Evolutionary conservation across 257 asterid genomes (phyloP).

Genomic region (Solanum clarkiae): DNA sequence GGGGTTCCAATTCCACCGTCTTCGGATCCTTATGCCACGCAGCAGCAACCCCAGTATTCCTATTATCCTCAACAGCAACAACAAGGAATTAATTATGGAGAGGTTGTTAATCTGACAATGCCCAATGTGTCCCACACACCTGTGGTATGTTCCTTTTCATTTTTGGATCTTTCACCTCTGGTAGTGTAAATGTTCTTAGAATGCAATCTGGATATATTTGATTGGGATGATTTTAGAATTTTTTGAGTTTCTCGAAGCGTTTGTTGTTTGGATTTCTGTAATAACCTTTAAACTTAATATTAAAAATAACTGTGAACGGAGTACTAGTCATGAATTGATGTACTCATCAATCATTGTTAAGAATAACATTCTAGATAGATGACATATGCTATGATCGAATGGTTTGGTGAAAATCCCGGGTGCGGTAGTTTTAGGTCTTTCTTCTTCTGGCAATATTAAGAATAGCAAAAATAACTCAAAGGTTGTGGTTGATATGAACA

Average conservation of each 20-base stretch:
- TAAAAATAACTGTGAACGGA: neutral
- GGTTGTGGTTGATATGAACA: neutral
- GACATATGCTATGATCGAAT: neutral
- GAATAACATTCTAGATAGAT: neutral
- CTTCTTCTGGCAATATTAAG: neutral
- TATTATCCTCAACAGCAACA: neutral
- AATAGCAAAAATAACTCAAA: neutral
- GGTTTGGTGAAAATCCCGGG: neutral
- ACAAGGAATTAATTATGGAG: neutral
- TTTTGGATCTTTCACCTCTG: neutral
- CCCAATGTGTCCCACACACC: neutral
- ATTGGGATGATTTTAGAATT: neutral
- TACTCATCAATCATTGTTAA: neutral
- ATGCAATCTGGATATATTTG: neutral
- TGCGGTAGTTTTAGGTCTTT: neutral
- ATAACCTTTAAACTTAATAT: neutral
- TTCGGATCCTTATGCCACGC: neutral
- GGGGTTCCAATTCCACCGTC: slow-evolving; percentile 24
- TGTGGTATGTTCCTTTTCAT: neutral
- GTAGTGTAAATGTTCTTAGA: neutral
- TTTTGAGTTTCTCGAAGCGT: neutral
- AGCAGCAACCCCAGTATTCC: neutral
- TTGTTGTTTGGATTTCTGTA: neutral
- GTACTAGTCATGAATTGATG: neutral
- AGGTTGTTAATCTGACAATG: neutral